These are phyloP conservation scores for Persicaria tinctoria DNA, from an alignment of 148 eudicot species.

Conservation along the genomic window DNA sequence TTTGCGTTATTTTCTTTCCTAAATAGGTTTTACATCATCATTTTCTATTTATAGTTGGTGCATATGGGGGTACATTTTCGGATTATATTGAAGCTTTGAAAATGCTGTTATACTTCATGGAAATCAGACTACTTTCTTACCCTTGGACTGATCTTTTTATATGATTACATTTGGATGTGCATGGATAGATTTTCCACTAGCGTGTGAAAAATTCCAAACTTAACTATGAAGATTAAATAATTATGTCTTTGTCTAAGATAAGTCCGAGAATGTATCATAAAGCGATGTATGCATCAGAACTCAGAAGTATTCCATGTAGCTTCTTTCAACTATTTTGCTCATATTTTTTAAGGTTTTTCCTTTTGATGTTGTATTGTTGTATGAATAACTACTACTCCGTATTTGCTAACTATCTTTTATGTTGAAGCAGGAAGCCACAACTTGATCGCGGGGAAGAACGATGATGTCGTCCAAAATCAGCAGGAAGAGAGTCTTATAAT, in stretches of 20 bases:
- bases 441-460: slow-evolving; percentile 17
- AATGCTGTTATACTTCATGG: neutral
- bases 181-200: neutral
- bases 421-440: slow-evolving; percentile 14
- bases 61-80: neutral
- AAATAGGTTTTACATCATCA: neutral
- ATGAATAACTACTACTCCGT: neutral
- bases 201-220: neutral
- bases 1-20: neutral
- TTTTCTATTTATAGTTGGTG: neutral
- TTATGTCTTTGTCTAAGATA: neutral
- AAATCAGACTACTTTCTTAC: neutral
- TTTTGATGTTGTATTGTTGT: neutral
- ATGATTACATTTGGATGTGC: neutral
- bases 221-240: neutral
- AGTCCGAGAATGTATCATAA: neutral
- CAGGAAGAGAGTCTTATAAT: slow-evolving; percentile 18
- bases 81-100: neutral
- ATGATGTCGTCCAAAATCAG: slow-evolving; percentile 11
- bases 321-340: neutral
- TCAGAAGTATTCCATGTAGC: neutral
- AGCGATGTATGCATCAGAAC: neutral
- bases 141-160: neutral
- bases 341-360: neutral
- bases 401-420: neutral